Percentiles rank a stretch among this genome's conserved stretches.
Evolutionary conservation across 805 yeast species (phyloP).

Genomic region (Cyberlindnera bimundalis): DNA sequence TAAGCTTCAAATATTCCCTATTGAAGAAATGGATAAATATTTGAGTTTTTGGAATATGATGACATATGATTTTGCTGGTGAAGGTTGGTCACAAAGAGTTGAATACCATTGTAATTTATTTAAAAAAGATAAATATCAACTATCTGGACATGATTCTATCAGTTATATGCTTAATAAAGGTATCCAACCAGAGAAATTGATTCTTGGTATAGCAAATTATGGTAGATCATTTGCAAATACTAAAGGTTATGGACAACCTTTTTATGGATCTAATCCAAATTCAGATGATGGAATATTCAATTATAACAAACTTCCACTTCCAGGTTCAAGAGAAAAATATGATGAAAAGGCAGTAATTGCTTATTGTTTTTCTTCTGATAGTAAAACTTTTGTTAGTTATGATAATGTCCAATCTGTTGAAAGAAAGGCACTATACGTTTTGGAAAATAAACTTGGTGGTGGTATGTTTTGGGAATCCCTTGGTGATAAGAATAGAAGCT

Average conservation of each 20-base stretch:
- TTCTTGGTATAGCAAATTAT: slow-evolving; percentile 86
- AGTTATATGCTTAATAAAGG: slow-evolving; percentile 39
- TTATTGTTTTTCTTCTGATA: slow-evolving; percentile 41
- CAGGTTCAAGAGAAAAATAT: slow-evolving; percentile 41
- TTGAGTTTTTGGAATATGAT: slow-evolving; percentile 78
- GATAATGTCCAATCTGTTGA: slow-evolving; percentile 57
- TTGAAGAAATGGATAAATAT: slow-evolving; percentile 53
- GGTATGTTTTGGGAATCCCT: slow-evolving; percentile 96
- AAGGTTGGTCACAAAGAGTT: slow-evolving; percentile 58
- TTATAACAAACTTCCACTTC: slow-evolving; percentile 52
- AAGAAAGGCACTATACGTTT: slow-evolving; percentile 59
- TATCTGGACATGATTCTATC: slow-evolving; percentile 50
- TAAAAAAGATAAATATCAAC: slow-evolving; percentile 28
- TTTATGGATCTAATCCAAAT: slow-evolving; percentile 42
- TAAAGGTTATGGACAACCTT: slow-evolving; percentile 39
- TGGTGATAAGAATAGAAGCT: slow-evolving; percentile 51
- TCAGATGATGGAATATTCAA: slow-evolving; percentile 36
- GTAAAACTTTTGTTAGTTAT: slow-evolving; percentile 50
- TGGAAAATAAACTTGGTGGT: slow-evolving; percentile 56
- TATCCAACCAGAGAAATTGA: slow-evolving; percentile 47
- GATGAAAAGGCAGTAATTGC: slow-evolving; percentile 56
- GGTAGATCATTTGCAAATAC: slow-evolving; percentile 56
- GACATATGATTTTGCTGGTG: slow-evolving; percentile 89
- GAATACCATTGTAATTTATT: slow-evolving; percentile 71
- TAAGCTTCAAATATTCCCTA: slow-evolving; percentile 39